Evolutionary conservation across 1,139 yeast genomes (phyloP), one percentile per base, ranked within the genome.

Genomic region (Geotrichum fermentans): DNA sequence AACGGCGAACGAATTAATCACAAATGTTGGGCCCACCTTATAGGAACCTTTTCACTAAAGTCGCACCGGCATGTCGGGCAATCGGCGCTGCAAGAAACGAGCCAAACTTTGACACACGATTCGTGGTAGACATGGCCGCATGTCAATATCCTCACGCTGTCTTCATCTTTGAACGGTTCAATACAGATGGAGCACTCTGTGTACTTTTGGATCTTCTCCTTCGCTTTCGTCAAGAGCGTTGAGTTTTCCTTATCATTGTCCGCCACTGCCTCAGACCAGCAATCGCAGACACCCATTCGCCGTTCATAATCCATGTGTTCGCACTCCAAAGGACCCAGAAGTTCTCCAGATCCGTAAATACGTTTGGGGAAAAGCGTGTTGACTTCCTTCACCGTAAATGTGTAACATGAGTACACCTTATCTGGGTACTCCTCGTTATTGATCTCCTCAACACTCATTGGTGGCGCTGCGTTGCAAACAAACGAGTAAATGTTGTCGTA

Each of bases 51-150:
- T 2, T n/a, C 35, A 4, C 13, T 8, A 8, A 40, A 40, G 26
- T 40, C 43, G 22, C 11, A 28, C 35, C 43, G 21, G 20, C 43
- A 40, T n/a, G 43, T 28, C 11, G 43, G 43, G 16, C 43, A 40
- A 16, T 40, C 22, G 13, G 43, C 36, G 20, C n/a, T 17, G 26
- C 43, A 40, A 2, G 43, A 16, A 3, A 40, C 43, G 6, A 40
- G 24, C 43, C 43, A 40, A 5, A 30, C 33, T 21, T 30, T 40
- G n/a, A 40, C 36, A 18, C 43, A 40, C 28, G 11, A 2, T 6
- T 29, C 43, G 14, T 40, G 43, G 36, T 40, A 40, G 11, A 40
- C 43, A 40, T 40, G 43, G 2, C 26, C 26, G 24, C 43, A 40
- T 1, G 43, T 35, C 14, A 40, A 16, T 7, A 30, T n/a, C 14